Conservation (phyloP, 176 grass and related monocot genomes). For the Puya raimondii region DNA sequence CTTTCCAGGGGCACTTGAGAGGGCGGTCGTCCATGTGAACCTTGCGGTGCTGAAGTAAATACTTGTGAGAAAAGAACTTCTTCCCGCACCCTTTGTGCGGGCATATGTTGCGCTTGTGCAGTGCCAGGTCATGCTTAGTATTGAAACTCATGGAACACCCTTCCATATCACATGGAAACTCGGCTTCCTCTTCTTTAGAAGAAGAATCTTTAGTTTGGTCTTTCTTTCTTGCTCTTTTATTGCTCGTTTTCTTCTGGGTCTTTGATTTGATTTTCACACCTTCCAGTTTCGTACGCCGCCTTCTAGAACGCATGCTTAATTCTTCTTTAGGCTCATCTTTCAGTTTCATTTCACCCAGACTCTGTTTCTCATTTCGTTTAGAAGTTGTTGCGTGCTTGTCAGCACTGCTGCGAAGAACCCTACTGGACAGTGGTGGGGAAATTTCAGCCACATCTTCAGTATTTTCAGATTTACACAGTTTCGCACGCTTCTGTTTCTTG, state of each 20-base stretch:
- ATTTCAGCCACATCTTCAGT: conserved; percentile 10
- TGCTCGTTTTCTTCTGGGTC: conserved; percentile 27
- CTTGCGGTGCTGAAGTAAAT: conserved; percentile 90
- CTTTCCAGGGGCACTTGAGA: conserved; percentile 62
- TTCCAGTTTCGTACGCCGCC: conserved; percentile 22
- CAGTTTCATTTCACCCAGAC: conserved; percentile 15
- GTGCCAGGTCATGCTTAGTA: conserved; percentile 58
- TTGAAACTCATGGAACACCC: conserved; percentile 89
- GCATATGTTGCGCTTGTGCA: conserved; percentile 90
- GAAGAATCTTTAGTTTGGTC: conserved; percentile 20
- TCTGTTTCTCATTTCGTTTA: conserved; percentile 20
- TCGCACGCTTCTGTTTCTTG: conserved; percentile 31
- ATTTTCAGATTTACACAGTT: conserved; percentile 14
- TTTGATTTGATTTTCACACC: conserved; percentile 36
- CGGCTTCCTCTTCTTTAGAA: conserved; percentile 23
- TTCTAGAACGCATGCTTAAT: conserved; percentile 18
- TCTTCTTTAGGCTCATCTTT: conserved; percentile 32
- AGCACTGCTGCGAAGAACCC: conserved; percentile 1
- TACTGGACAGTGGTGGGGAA: neutral
- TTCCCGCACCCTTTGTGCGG: conserved; percentile 85
- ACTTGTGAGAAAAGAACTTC: conserved; percentile 98
- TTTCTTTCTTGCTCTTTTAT: conserved; percentile 38
- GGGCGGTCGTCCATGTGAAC: conserved; percentile 94
- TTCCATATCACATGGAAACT: conserved; percentile 74
- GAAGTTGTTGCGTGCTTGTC: neutral